Evolutionary conservation across 208 protist species (phyloP).

Genomic region (Leishmania tarentolae): DNA sequence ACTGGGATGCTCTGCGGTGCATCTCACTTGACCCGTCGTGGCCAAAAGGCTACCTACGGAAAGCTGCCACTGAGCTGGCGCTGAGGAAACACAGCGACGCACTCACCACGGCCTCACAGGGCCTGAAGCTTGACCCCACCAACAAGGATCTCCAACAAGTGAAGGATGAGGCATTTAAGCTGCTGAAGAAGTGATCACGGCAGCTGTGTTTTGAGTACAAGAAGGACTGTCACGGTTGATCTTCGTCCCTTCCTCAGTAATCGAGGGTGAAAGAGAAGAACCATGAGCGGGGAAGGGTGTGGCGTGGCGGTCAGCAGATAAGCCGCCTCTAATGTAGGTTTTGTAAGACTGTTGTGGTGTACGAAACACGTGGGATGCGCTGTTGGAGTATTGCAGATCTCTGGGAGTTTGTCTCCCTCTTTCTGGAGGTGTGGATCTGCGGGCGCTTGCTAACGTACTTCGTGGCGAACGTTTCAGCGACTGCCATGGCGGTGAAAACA

Average conservation of each 20-base stretch:
- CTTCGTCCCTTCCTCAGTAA: no score
- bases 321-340: background rate
- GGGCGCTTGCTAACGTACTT: background rate
- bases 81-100: conserved; percentile 72
- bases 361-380: background rate
- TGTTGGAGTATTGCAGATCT: background rate
- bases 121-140: conserved; percentile 63
- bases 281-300: background rate
- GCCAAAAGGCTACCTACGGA: conserved; percentile 94
- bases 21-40: conserved; percentile 87
- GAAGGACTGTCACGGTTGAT: background rate
- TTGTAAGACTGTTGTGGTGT: background rate
- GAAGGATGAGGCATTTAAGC: conserved; percentile 61
- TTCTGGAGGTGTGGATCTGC: background rate
- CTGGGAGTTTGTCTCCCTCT: background rate
- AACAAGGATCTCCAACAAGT: conserved; percentile 73
- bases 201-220: no score
- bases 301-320: background rate
- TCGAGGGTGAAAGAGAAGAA: background rate
- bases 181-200: conserved; percentile 38
- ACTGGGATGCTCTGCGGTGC: conserved; percentile 88
- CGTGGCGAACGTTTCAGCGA: background rate
- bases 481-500: background rate
- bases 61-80: conserved; percentile 73
- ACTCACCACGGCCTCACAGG: conserved; percentile 52